Percentiles rank a stretch among this genome's conserved stretches.
These are phyloP conservation scores for Corchorus capsularis DNA, from an alignment of 345 rosid genomes.

Conservation along the genomic window DNA sequence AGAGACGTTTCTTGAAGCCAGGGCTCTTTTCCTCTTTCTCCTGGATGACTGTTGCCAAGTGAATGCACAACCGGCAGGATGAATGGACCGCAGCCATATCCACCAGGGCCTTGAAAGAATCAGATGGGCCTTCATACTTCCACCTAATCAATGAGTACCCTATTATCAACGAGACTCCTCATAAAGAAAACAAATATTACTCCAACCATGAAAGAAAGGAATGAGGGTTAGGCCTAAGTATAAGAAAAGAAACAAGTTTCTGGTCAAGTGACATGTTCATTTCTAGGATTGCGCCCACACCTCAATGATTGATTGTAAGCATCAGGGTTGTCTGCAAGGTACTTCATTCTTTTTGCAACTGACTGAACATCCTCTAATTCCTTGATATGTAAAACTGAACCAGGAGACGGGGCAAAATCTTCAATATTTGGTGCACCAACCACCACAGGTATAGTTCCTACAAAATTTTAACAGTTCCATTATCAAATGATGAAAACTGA, in stretches of 20 bases:
- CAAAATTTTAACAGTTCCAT: conserved; percentile 11
- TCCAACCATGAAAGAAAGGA: not conserved
- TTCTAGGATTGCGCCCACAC: conserved; percentile 28
- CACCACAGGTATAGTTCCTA: conserved; percentile 90
- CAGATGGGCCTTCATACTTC: conserved; percentile 95
- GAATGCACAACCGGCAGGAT: conserved; percentile 97
- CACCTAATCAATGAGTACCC: conserved; percentile 52
- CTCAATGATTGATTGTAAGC: conserved; percentile 79
- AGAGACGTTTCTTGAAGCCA: conserved; percentile 65
- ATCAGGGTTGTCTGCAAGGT: conserved; percentile 65
- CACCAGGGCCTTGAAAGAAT: conserved; percentile 92
- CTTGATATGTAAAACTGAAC: conserved; percentile 72
- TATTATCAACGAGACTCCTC: conserved; percentile 17
- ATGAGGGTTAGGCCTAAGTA: not conserved
- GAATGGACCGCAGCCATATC: conserved; percentile 98
- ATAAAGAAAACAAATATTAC: not conserved
- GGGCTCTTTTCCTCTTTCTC: conserved; percentile 71
- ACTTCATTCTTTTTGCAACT: conserved; percentile 72
- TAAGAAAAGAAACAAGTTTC: not conserved
- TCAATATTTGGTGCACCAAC: conserved; percentile 91
- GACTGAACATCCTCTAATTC: conserved; percentile 52
- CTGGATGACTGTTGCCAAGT: conserved; percentile 67
- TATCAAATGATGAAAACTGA: not conserved
- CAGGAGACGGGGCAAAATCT: conserved; percentile 77
- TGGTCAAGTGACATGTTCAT: not conserved